phyloP scores from a whole-genome alignment of 177 flowering plant genomes.

The Telopea speciosissima region DNA sequence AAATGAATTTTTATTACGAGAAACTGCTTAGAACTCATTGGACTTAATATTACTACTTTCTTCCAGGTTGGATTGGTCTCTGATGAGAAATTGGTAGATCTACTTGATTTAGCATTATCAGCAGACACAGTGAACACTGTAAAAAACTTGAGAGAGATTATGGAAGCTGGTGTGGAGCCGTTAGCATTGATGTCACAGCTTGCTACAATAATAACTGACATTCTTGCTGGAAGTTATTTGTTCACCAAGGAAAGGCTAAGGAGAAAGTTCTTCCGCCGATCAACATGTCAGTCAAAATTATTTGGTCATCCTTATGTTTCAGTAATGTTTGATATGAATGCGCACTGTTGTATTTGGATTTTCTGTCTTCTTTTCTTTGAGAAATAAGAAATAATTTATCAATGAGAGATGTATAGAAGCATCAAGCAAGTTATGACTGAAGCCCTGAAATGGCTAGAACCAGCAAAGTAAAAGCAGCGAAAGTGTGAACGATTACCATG shows the following conservation, averaged over 20 bases:
- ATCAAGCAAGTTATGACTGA: too few species aligned
- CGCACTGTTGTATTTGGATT: too few species aligned
- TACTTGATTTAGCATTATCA: conserved; percentile 94
- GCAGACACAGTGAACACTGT: conserved; percentile 98
- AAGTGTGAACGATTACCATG: too few species aligned
- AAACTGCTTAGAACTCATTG: conserved; percentile 11
- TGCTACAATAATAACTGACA: conserved; percentile 92
- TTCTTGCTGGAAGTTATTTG: conserved; percentile 88
- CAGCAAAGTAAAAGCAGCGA: too few species aligned
- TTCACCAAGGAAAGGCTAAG: conserved; percentile 57
- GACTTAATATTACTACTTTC: background rate
- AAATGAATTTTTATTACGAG: background rate
- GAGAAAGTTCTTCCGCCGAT: conserved; percentile 76
- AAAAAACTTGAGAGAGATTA: conserved; percentile 77
- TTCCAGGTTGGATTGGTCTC: conserved; percentile 90
- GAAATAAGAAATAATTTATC: too few species aligned
- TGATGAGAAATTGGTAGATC: conserved; percentile 92
- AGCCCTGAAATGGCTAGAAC: too few species aligned
- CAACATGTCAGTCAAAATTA: conserved; percentile 54
- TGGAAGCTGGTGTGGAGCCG: conserved; percentile 96
- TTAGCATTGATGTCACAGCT: conserved; percentile 96
- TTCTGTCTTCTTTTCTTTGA: too few species aligned
- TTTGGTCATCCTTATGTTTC: conserved; percentile 2
- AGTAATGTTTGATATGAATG: background rate
- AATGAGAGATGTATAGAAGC: too few species aligned